Conservation (phyloP, 495 filamentous ascomycete genomes). For the Penicillium canescens region DNA sequence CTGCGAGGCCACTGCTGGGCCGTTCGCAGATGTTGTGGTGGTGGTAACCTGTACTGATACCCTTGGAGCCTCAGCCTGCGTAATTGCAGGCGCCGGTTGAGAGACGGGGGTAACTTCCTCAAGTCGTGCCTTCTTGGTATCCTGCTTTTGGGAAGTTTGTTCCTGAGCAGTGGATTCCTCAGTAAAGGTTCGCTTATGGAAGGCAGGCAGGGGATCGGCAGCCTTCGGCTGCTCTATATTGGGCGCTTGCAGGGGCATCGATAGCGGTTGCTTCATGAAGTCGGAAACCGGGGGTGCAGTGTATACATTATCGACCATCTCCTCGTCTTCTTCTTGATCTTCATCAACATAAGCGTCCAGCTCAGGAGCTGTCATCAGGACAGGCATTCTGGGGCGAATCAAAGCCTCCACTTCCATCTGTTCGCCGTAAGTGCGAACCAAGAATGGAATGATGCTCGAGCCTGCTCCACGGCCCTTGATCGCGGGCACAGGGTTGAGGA, state of each 20-base stretch:
- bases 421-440: slow-evolving; percentile 59
- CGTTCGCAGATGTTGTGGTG: slow-evolving; percentile 3
- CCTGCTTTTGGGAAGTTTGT: slow-evolving; percentile 8
- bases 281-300: slow-evolving; percentile 16
- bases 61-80: slow-evolving; percentile 10
- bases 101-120: slow-evolving; percentile 18
- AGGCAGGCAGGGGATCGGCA: slow-evolving; percentile 8
- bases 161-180: slow-evolving; percentile 24
- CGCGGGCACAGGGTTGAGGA: slow-evolving; percentile 69
- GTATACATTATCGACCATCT: slow-evolving; percentile 19
- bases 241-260: slow-evolving; percentile 13
- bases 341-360: slow-evolving; percentile 26
- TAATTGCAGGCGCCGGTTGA: slow-evolving; percentile 13
- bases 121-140: slow-evolving; percentile 36
- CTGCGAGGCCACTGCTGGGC: slow-evolving; percentile 4
- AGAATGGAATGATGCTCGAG: slow-evolving; percentile 74
- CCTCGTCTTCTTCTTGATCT: slow-evolving; percentile 49
- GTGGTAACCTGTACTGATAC: slow-evolving; percentile 12
- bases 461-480: slow-evolving; percentile 55
- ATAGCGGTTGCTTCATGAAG: slow-evolving; percentile 29
- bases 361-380: slow-evolving; percentile 37
- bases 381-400: slow-evolving; percentile 66
- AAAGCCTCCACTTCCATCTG: slow-evolving; percentile 69
- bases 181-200: slow-evolving; percentile 37
- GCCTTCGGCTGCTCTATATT: slow-evolving; percentile 14